phyloP scores from a whole-genome alignment of 2,329 filamentous ascomycete genomes.

The Colletotrichum melonis region DNA sequence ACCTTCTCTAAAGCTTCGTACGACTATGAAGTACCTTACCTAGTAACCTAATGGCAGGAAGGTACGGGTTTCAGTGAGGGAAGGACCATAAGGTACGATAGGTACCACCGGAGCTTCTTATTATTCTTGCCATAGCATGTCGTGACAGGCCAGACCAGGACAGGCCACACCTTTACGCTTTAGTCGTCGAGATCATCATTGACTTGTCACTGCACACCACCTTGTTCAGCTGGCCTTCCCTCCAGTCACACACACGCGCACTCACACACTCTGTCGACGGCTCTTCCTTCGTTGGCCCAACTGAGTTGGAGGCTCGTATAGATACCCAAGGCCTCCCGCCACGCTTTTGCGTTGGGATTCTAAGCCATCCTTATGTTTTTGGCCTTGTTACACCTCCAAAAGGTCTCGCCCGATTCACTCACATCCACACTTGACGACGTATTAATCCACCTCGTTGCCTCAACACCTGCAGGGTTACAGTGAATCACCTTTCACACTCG shows the following conservation, averaged over 20 bases:
- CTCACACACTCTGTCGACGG: conserved; percentile 11
- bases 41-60: background rate
- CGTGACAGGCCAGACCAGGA: conserved; percentile 2
- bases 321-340: conserved; percentile 28
- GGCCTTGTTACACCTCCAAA: conserved; percentile 6
- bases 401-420: background rate
- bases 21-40: background rate
- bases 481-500: background rate
- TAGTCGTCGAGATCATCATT: conserved; percentile 20
- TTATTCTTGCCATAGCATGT: conserved; percentile 19
- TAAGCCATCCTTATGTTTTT: conserved; percentile 13
- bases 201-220: conserved; percentile 17
- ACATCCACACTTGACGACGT: background rate
- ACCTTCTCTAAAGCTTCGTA: background rate
- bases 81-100: background rate
- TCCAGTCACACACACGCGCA: conserved; percentile 2
- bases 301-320: conserved; percentile 26
- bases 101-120: background rate
- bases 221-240: conserved; percentile 1
- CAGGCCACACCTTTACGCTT: background rate
- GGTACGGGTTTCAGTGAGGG: background rate
- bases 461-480: background rate
- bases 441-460: too few relatives aligned
- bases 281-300: conserved; percentile 14
- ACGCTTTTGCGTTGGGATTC: background rate